These are phyloP conservation scores for Hanseniaspora occidentalis DNA, from an alignment of 805 yeast genomes.

Conservation along the genomic window DNA sequence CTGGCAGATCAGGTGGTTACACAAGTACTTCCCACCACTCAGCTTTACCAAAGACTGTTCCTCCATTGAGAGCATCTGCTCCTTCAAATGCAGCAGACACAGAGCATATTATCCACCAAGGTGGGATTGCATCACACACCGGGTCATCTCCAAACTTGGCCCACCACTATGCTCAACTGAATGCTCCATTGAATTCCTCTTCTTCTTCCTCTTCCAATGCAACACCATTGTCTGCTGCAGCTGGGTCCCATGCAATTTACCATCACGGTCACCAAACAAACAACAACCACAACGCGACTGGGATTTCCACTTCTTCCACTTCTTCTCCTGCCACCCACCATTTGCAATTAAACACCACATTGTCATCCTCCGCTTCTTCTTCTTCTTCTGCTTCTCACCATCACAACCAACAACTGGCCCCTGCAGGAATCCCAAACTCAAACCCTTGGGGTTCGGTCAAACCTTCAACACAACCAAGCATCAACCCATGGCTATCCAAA, in stretches of 20 bases:
- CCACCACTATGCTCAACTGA: slow-evolving; percentile 13
- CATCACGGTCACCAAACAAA: too few relatives aligned
- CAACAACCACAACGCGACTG: too few relatives aligned
- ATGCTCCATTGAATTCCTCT: slow-evolving; percentile 2
- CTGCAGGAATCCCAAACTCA: background rate
- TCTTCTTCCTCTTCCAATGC: slow-evolving; percentile 1
- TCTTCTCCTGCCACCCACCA: slow-evolving; percentile 1
- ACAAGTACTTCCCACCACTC: slow-evolving; percentile 38
- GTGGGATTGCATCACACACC: slow-evolving; percentile 51
- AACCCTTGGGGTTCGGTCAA: background rate
- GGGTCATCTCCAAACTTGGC: slow-evolving; percentile 13
- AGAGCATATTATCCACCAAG: slow-evolving; percentile 29
- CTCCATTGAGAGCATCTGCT: slow-evolving; percentile 17
- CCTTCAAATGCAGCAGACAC: slow-evolving; percentile 28
- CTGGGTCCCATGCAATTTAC: slow-evolving; percentile 7
- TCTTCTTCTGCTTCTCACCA: background rate
- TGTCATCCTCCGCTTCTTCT: background rate
- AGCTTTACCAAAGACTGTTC: slow-evolving; percentile 21
- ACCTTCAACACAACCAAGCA: background rate
- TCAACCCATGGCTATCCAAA: slow-evolving; percentile 2
- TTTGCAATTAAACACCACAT: background rate
- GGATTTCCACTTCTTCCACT: slow-evolving; percentile 7
- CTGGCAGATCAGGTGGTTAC: slow-evolving; percentile 3
- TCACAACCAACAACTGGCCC: slow-evolving; percentile 2
- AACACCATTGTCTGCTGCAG: slow-evolving; percentile 2